Percentiles rank a stretch among this genome's conserved stretches.
phyloP scores from a whole-genome alignment of 768 basidiomycete species.

The Lactarius psammicola region DNA sequence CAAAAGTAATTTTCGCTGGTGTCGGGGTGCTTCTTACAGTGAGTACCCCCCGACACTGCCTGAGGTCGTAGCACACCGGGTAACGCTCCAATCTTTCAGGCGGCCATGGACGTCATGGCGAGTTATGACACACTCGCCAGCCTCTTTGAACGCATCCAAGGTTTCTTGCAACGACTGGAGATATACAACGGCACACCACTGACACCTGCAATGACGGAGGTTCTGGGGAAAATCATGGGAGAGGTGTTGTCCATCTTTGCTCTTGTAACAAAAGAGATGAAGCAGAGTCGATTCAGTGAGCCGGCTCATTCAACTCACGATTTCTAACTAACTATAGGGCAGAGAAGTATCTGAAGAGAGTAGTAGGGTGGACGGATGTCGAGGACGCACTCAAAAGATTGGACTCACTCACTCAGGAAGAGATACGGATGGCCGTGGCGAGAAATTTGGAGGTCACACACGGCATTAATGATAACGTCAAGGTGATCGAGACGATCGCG shows the following conservation, averaged over 20 bases:
- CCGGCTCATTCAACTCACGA: not conserved
- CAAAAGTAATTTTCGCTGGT: not conserved
- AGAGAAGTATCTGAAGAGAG: not conserved
- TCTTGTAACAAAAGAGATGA: conserved; percentile 1
- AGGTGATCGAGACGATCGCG: not conserved
- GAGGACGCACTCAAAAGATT: not conserved
- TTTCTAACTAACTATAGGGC: not conserved
- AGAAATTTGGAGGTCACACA: not conserved
- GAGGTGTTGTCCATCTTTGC: not conserved
- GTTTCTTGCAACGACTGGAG: not conserved
- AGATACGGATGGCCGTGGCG: not conserved
- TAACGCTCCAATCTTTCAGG: not conserved
- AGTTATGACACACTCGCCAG: not conserved
- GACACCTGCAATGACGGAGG: not conserved
- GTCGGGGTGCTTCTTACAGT: not conserved
- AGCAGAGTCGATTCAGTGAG: not conserved
- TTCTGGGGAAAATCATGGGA: not conserved
- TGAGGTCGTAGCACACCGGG: not conserved
- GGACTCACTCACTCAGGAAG: conserved; percentile 9
- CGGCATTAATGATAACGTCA: not conserved
- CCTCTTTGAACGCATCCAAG: conserved; percentile 8
- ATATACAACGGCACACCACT: not conserved
- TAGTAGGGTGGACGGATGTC: not conserved
- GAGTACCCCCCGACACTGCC: not conserved
- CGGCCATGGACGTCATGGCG: no score